Base-by-base conservation (phyloP, 305 asterid genomes). In the Fraxinus greggii region DNA sequence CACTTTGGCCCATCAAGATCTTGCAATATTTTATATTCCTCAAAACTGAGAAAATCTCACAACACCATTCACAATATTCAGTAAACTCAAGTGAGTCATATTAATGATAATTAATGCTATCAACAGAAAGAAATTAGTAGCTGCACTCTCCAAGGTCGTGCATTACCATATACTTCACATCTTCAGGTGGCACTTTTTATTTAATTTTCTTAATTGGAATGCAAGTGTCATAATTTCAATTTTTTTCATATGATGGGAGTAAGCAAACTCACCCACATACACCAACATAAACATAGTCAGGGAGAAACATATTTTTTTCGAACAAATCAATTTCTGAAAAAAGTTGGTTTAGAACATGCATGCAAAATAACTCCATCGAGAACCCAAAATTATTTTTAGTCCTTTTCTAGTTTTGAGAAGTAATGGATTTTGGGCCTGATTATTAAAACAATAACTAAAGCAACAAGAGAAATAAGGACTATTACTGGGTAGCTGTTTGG, bases 401-500 rank as follows among this genome's bases (percentile, higher is more conserved):
- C 61, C 78, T 45, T 40, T 61, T 23, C 72, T 23, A 29, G 31
- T 61, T 61, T 61, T 23, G 15, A 23, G 28, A 24, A 61, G 32
- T 61, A 61, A 21, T 28, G 26, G 31, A 38, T 21, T 75, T 38
- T 38, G 78, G n/a, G 45, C 78, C 48, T 75, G 78, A 40, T 36
- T 24, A 10, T 75, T 40, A 26, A 74, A 36, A 75, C 59, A 4
- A 36, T 29, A 76, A 79, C 23, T 9, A 29, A 56, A 77, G 19
- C 23, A 48, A 65, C 5, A 59, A 79, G 74, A 79, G 76, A 80
- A 0, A 42, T 28, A 56, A 31, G 82, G 79, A 85, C 73, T 78
- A 84, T 90, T 93, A 96, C 98, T 93, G 94, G 4, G 96, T 78
- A 45, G 99, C 79, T 7, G 99, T 89, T 88, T 93, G 86, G 86